A percentile compares a stretch with the other conserved stretches of the same genome.
Evolutionary conservation across 208 protist genomes (phyloP).

Genomic region (Wallacemonas rigidus): DNA sequence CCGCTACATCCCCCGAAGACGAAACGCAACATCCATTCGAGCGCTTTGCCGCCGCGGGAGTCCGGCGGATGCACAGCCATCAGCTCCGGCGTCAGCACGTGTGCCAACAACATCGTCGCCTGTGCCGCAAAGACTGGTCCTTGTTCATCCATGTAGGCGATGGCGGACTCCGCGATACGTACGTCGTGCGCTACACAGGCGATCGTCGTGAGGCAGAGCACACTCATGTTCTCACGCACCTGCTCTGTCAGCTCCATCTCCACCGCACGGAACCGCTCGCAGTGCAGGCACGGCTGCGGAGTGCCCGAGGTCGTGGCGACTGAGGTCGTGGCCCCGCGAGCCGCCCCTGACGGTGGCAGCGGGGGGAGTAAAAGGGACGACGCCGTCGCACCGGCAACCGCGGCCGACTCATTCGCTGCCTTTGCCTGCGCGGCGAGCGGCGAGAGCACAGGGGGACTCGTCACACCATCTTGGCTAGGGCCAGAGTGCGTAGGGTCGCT

Average conservation of each 20-base stretch:
- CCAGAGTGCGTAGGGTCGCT: neutral
- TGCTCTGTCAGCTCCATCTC: conserved; percentile 31
- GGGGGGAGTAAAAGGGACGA: conserved; percentile 7
- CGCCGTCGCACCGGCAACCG: too few species aligned
- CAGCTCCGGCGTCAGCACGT: conserved; percentile 51
- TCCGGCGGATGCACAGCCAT: conserved; percentile 46
- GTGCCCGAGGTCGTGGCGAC: neutral
- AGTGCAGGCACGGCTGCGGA: conserved; percentile 20
- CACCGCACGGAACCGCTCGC: conserved; percentile 31
- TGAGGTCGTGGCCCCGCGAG: neutral
- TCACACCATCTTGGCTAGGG: too few species aligned
- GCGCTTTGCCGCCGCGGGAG: conserved; percentile 41
- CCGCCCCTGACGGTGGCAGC: conserved; percentile 14
- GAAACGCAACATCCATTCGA: conserved; percentile 46
- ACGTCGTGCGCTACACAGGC: conserved; percentile 41
- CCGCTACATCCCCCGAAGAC: conserved; percentile 48
- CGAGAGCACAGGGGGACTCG: too few species aligned
- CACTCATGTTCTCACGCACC: conserved; percentile 28
- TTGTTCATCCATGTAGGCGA: conserved; percentile 37
- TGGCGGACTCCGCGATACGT: conserved; percentile 39
- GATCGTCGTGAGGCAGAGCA: conserved; percentile 33
- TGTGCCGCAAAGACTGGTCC: conserved; percentile 46
- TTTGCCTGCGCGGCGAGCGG: too few species aligned
- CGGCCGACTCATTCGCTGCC: too few species aligned
- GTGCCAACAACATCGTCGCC: conserved; percentile 58